These are phyloP conservation scores for Calonectria pseudoturangicola DNA, from an alignment of 2,329 filamentous ascomycete species.

Conservation along the genomic window DNA sequence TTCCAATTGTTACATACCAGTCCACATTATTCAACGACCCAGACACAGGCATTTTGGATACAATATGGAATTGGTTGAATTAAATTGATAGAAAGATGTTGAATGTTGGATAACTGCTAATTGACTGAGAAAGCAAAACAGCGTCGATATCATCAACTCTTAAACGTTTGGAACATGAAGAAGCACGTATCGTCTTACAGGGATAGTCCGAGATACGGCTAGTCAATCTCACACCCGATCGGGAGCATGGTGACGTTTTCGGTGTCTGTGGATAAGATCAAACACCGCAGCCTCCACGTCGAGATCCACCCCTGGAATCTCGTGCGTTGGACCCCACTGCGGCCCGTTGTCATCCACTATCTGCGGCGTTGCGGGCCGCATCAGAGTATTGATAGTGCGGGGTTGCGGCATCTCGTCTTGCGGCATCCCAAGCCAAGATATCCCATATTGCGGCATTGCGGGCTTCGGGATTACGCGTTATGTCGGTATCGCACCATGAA, in stretches of 20 bases:
- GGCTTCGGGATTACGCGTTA: neutral
- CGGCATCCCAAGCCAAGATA: neutral
- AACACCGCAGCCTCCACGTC: conserved; percentile 4
- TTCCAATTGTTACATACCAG: neutral
- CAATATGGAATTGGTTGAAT: neutral
- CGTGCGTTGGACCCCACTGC: neutral
- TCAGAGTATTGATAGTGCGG: neutral
- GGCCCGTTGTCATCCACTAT: neutral
- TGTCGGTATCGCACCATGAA: neutral
- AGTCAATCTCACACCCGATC: neutral
- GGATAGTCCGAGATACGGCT: neutral
- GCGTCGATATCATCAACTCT: neutral
- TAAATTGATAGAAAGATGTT: neutral
- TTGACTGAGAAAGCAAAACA: neutral
- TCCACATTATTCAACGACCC: conserved; percentile 24
- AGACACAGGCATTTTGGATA: conserved; percentile 18
- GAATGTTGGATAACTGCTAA: neutral
- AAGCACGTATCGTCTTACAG: neutral
- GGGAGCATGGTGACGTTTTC: neutral
- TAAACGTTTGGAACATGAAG: neutral
- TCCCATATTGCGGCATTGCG: conserved; percentile 1
- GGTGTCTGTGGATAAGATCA: conserved; percentile 24
- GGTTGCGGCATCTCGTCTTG: neutral
- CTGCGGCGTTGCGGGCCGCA: conserved; percentile 16
- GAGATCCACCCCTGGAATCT: neutral